Conservation (phyloP, 371 early-diverging fungal genomes). For the Actinomortierella wolfii region DNA sequence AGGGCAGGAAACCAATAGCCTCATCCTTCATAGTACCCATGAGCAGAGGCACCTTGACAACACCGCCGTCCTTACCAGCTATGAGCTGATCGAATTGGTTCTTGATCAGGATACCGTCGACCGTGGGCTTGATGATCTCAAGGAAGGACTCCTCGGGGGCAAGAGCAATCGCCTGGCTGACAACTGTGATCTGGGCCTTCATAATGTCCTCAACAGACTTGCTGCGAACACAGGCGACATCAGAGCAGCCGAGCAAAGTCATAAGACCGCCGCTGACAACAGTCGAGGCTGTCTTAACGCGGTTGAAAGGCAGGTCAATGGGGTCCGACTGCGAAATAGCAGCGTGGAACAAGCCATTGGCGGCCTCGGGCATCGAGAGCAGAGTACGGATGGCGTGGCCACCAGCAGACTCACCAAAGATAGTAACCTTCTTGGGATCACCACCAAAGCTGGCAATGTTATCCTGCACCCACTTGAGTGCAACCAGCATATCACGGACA, state of each 20-base stretch:
- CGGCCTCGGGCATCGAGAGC: slow-evolving; percentile 45
- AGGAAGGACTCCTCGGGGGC: slow-evolving; percentile 49
- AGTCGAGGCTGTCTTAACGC: slow-evolving; percentile 34
- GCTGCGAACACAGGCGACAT: slow-evolving; percentile 41
- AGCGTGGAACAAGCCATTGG: slow-evolving; percentile 39
- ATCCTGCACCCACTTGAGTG: slow-evolving; percentile 54
- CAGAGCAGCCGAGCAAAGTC: slow-evolving; percentile 25
- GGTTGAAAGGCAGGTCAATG: slow-evolving; percentile 44
- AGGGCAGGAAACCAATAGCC: slow-evolving; percentile 44
- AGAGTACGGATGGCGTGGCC: slow-evolving; percentile 48
- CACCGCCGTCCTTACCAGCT: slow-evolving; percentile 40
- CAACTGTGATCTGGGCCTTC: slow-evolving; percentile 30
- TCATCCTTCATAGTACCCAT: slow-evolving; percentile 47
- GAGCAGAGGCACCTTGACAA: slow-evolving; percentile 38
- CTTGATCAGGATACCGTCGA: slow-evolving; percentile 37
- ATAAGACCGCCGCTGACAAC: slow-evolving; percentile 42
- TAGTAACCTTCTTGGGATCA: slow-evolving; percentile 44
- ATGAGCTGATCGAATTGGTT: slow-evolving; percentile 45
- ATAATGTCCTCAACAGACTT: slow-evolving; percentile 27
- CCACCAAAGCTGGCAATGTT: slow-evolving; percentile 55
- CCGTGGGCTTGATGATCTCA: slow-evolving; percentile 43
- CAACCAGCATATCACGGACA: slow-evolving; percentile 44
- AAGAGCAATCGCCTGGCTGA: slow-evolving; percentile 25
- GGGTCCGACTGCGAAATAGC: slow-evolving; percentile 45
- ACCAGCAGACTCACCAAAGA: slow-evolving; percentile 59